These are phyloP conservation scores for Prunus salicina DNA, from an alignment of 306 rosid species.

Conservation along the genomic window DNA sequence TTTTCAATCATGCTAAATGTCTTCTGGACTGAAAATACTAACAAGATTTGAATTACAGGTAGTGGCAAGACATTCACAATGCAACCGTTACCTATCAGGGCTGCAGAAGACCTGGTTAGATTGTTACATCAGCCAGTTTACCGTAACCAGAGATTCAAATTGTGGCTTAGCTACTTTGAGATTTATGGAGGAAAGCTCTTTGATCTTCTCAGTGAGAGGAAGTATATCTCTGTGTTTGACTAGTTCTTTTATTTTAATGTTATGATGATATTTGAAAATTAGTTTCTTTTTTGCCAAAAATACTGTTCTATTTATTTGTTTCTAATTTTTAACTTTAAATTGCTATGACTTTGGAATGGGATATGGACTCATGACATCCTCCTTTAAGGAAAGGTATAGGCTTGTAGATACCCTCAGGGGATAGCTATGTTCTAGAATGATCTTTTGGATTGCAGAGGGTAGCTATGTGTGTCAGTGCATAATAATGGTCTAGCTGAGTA, in stretches of 20 bases:
- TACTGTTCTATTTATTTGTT: neutral
- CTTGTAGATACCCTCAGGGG: neutral
- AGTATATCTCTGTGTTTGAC: conserved; percentile 36
- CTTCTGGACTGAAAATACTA: conserved; percentile 17
- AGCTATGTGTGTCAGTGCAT: neutral
- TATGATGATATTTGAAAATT: neutral
- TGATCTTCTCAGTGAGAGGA: conserved; percentile 95
- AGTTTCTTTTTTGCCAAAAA: neutral
- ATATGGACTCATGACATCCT: neutral
- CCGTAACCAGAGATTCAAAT: conserved; percentile 85
- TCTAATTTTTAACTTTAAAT: neutral
- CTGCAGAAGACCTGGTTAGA: conserved; percentile 84
- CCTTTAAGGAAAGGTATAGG: neutral
- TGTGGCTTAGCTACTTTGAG: conserved; percentile 99
- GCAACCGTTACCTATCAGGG: conserved; percentile 97
- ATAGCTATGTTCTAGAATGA: neutral
- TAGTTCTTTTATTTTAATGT: neutral
- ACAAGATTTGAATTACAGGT: conserved; percentile 49
- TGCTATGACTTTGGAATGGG: neutral
- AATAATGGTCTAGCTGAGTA: neutral
- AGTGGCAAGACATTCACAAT: conserved; percentile 97
- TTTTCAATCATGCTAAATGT: neutral
- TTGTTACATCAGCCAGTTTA: conserved; percentile 76
- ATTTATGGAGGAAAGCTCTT: conserved; percentile 93
- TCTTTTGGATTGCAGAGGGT: neutral